Conservation (phyloP, 345 rosid genomes). For the Jatropha curcas region DNA sequence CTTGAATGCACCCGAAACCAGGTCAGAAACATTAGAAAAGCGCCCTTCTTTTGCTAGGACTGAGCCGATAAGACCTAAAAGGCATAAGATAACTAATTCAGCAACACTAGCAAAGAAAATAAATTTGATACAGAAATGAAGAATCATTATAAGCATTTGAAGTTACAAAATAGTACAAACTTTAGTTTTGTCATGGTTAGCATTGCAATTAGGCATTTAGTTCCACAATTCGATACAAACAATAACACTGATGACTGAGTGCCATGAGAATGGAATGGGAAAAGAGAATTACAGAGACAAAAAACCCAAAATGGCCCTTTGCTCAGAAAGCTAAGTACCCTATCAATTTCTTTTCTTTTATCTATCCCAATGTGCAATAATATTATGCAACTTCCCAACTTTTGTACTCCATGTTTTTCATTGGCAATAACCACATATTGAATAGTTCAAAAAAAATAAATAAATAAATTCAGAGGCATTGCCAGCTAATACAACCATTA, state of each 20-base stretch:
- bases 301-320: too few relatives aligned
- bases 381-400: too few relatives aligned
- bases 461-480: background rate
- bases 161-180: background rate
- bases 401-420: too few relatives aligned
- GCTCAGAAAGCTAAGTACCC: too few relatives aligned
- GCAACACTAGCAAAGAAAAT: background rate
- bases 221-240: background rate
- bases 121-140: background rate
- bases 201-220: background rate
- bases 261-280: too few relatives aligned
- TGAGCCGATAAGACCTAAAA: slow-evolving; percentile 78
- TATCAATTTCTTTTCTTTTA: too few relatives aligned
- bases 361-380: too few relatives aligned
- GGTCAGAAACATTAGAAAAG: slow-evolving; percentile 48
- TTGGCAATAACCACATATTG: too few relatives aligned
- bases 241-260: too few relatives aligned
- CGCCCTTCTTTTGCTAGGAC: slow-evolving; percentile 75
- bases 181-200: too few relatives aligned
- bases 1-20: slow-evolving; percentile 75
- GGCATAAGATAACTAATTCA: slow-evolving; percentile 7
- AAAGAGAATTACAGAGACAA: too few relatives aligned
- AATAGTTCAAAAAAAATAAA: background rate
- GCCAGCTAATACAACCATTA: background rate
- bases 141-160: background rate